These are phyloP conservation scores for Pisolithus thermaeus DNA, from an alignment of 1,284 basidiomycete species.

Conservation along the genomic window DNA sequence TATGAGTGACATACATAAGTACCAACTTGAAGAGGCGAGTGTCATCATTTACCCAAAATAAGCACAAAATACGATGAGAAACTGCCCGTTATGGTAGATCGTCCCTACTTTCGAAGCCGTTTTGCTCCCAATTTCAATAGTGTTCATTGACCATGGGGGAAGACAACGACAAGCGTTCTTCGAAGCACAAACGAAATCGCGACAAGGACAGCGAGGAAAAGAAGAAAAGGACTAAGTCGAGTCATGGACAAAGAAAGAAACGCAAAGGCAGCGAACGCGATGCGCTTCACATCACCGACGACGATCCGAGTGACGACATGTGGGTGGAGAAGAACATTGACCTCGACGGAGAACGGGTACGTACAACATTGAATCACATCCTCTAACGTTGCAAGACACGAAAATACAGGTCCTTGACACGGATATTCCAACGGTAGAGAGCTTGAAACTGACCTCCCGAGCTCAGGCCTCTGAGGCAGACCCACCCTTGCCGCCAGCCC, in stretches of 20 bases:
- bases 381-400: conserved; percentile 3
- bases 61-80: no score
- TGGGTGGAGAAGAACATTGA: conserved; percentile 88
- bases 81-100: no score
- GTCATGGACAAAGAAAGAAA: conserved; percentile 32
- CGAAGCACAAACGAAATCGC: conserved; percentile 34
- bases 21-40: conserved; percentile 19
- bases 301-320: conserved; percentile 62
- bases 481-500: conserved; percentile 39
- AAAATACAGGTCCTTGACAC: conserved; percentile 51
- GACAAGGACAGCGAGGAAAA: conserved; percentile 34
- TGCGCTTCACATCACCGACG: conserved; percentile 43
- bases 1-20: conserved; percentile 42
- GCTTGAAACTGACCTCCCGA: conserved; percentile 62
- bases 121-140: no score
- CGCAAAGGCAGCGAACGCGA: conserved; percentile 26
- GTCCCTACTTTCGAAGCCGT: no score
- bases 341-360: conserved; percentile 66
- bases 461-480: conserved; percentile 39
- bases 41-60: no score
- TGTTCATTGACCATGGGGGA: conserved; percentile 8
- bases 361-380: conserved; percentile 18
- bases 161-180: conserved; percentile 22
- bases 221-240: conserved; percentile 43
- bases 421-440: conserved; percentile 75